Base-by-base conservation (phyloP, 2,329 filamentous ascomycete species). In the Xylaria sp. region DNA sequence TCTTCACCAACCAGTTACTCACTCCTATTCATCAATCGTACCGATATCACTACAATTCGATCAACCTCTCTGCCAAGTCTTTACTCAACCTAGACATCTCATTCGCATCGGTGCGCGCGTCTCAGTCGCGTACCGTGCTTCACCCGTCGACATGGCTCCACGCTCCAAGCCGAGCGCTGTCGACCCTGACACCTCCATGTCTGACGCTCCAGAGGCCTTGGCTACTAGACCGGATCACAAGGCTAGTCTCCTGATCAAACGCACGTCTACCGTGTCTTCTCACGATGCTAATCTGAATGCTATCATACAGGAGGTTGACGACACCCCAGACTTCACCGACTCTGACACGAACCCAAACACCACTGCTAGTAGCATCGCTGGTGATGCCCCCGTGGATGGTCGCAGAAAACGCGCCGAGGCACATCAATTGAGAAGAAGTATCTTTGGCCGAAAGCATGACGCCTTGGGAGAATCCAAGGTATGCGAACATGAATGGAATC, bases 371-470 rank as follows among this genome's bases (percentile, higher is more conserved):
- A 97, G 92, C 74, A 85, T 96, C 67, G 86, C 83, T 58, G 93
- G 92, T 57, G 93, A 97, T 67, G 61, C 97, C 67, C 63, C 78
- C 49, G 71, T 80, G 48, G 93, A 97, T 78, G 92, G 91, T 35
- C 87, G 92, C 55, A 95, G 89, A 78, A 86, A 88, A 71, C 86
- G 93, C 68, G 88, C 91, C 59, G 92, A 97, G 72, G 92, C 88
- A 60, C 91, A 92, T 66, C 89, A 95, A 74, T 82, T 97, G 71
- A 89, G 94, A 59, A 90, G 95, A 73, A 96, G 88, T 74, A 91
- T 97, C 63, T 89, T 97, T 69, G 92, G 92, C 71, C 96, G 91
- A 80, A 97, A 99, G 74, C 94, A 97, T 71, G 91, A 96, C 70
- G 85, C 88, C 56, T 76, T 99, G 6, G 92, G 93, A 71, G 91